Conservation (phyloP, 2,329 filamentous ascomycete genomes). For the Penicillium decumbens region DNA sequence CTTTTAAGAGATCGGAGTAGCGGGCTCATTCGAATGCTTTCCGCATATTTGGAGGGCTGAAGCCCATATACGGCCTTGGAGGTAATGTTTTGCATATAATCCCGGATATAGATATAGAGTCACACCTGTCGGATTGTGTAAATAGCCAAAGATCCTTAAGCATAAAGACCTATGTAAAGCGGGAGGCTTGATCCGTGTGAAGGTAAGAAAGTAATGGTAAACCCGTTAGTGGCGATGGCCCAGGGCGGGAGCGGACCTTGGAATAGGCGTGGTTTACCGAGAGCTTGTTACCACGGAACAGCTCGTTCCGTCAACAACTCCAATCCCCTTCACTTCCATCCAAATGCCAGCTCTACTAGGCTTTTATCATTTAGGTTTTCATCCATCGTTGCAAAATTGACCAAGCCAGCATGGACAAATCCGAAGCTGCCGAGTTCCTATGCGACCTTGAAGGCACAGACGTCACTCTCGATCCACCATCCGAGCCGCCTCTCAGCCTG, state of each 20-base stretch:
- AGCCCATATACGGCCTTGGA: neutral
- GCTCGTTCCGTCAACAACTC: too few relatives aligned
- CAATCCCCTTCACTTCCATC: too few relatives aligned
- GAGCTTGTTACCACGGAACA: too few relatives aligned
- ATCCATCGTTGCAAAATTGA: too few relatives aligned
- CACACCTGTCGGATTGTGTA: neutral
- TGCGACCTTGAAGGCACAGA: neutral
- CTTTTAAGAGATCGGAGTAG: constrained; percentile 6
- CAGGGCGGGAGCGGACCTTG: too few relatives aligned
- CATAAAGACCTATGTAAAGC: neutral
- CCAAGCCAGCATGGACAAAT: too few relatives aligned
- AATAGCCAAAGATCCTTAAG: neutral
- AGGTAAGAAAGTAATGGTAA: too few relatives aligned
- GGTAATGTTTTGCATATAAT: neutral
- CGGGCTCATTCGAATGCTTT: neutral
- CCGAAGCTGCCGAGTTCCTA: neutral
- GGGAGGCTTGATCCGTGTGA: too few relatives aligned
- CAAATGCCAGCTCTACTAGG: too few relatives aligned
- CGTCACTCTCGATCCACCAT: constrained; percentile 1
- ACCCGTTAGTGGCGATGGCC: too few relatives aligned
- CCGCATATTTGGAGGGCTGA: neutral
- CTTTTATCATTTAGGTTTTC: too few relatives aligned
- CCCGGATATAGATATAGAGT: neutral
- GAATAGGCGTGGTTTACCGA: too few relatives aligned
- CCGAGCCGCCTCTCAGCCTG: neutral